Conservation (phyloP, 345 rosid species). For the Mangifera indica region DNA sequence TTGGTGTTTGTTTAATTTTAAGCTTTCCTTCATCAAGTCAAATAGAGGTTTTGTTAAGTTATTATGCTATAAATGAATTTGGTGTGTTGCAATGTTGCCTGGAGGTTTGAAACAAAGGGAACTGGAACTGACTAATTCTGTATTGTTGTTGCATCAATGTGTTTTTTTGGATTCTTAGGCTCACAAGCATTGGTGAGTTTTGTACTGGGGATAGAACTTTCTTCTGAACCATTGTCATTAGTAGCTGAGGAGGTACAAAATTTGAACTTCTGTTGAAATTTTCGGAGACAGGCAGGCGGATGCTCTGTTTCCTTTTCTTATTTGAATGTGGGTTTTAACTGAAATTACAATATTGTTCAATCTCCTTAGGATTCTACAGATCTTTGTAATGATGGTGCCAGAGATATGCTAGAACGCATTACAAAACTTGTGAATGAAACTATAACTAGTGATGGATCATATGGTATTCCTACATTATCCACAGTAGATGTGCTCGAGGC, state of each 20-base stretch:
- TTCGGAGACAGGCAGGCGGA: not conserved
- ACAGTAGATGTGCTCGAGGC: conserved; percentile 63
- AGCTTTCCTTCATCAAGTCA: not conserved
- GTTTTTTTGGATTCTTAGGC: conserved; percentile 41
- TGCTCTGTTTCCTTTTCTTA: not conserved
- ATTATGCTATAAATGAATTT: not conserved
- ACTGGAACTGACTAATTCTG: not conserved
- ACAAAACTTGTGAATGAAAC: conserved; percentile 83
- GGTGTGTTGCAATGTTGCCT: not conserved
- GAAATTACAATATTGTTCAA: not conserved
- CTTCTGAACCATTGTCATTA: conserved; percentile 66
- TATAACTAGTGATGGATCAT: conserved; percentile 58
- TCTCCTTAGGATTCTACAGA: conserved; percentile 72
- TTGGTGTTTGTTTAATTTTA: not conserved
- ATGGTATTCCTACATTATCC: conserved; percentile 45
- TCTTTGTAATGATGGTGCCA: conserved; percentile 61
- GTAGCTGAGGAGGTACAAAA: conserved; percentile 88
- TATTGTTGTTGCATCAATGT: conserved; percentile 2
- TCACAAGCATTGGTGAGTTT: conserved; percentile 90
- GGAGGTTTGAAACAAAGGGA: not conserved
- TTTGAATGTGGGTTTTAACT: conserved; percentile 5
- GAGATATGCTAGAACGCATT: conserved; percentile 64
- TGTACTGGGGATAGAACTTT: conserved; percentile 71
- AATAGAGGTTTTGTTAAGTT: not conserved
- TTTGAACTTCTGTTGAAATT: not conserved